Percentiles rank a stretch among this genome's conserved stretches.
These are phyloP conservation scores for Penicillium cosmopolitanum DNA, from an alignment of 495 filamentous ascomycete genomes.

Conservation along the genomic window DNA sequence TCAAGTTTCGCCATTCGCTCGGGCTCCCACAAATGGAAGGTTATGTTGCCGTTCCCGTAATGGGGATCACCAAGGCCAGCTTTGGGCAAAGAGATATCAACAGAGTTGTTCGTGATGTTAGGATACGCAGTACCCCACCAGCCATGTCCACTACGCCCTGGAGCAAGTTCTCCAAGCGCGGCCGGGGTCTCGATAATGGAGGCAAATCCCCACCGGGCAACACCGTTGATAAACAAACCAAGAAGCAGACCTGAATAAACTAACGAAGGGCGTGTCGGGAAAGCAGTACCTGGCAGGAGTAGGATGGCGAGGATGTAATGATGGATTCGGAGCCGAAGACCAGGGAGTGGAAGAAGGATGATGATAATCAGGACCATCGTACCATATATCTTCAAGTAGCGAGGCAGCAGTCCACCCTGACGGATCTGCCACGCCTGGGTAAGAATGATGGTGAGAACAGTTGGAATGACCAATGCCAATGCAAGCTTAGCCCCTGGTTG, in stretches of 20 bases:
- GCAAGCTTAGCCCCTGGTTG: conserved; percentile 79
- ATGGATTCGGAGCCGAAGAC: conserved; percentile 88
- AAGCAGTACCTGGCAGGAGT: conserved; percentile 79
- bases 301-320: conserved; percentile 91
- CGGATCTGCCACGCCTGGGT: conserved; percentile 76
- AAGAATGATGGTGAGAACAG: conserved; percentile 61
- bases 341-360: conserved; percentile 70
- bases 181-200: conserved; percentile 82
- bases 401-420: conserved; percentile 68
- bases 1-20: conserved; percentile 61
- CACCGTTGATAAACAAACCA: conserved; percentile 89
- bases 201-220: conserved; percentile 92
- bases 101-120: conserved; percentile 50
- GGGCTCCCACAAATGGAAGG: conserved; percentile 57
- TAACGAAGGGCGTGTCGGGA: conserved; percentile 78
- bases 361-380: conserved; percentile 60
- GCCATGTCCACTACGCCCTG: conserved; percentile 41
- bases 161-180: conserved; percentile 55
- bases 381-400: conserved; percentile 74
- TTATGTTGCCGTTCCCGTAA: conserved; percentile 55
- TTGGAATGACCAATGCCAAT: conserved; percentile 65
- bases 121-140: conserved; percentile 74
- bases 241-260: conserved; percentile 87
- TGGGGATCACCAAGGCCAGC: conserved; percentile 24
- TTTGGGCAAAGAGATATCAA: conserved; percentile 56